Percentiles rank a stretch among this genome's conserved stretches.
These are phyloP conservation scores for Ophiostoma piceae DNA, from an alignment of 2,329 filamentous ascomycete species.

Conservation along the genomic window DNA sequence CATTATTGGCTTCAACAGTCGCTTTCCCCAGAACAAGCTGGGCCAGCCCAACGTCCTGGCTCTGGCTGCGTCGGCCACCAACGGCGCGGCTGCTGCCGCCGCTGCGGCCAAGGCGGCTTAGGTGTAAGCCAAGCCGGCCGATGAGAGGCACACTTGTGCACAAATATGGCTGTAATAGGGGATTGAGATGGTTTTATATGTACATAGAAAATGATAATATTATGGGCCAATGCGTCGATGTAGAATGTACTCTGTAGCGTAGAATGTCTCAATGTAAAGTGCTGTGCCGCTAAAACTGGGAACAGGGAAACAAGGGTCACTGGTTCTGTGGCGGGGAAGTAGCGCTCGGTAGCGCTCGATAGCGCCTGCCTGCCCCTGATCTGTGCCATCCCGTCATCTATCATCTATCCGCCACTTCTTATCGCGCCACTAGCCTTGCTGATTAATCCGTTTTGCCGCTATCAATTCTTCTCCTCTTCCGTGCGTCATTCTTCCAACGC, in stretches of 20 bases:
- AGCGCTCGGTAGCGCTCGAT: not conserved
- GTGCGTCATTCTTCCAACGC: not conserved
- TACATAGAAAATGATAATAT: conserved; percentile 5
- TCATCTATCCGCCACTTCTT: conserved; percentile 7
- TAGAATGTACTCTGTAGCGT: not conserved
- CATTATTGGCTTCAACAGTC: conserved; percentile 46
- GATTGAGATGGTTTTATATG: not conserved
- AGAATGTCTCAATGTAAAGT: not conserved
- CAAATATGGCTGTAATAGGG: not conserved
- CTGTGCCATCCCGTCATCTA: not conserved
- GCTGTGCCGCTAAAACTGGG: not conserved
- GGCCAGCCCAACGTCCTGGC: conserved; percentile 37
- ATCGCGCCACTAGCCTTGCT: conserved; percentile 7
- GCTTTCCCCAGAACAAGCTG: conserved; percentile 42
- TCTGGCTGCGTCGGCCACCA: conserved; percentile 5
- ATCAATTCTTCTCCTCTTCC: not conserved
- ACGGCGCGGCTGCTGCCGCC: not conserved
- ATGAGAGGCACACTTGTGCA: not conserved
- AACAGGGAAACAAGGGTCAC: not conserved
- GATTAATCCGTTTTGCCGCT: not conserved
- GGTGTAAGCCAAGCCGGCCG: not conserved
- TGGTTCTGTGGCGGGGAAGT: not conserved
- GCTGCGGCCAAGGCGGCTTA: not conserved
- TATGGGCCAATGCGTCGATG: not conserved
- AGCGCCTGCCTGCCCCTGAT: not conserved